Evolutionary conservation across 352 stramenopile species (phyloP).

Genomic region (Phytophthora fragariaefolia): DNA sequence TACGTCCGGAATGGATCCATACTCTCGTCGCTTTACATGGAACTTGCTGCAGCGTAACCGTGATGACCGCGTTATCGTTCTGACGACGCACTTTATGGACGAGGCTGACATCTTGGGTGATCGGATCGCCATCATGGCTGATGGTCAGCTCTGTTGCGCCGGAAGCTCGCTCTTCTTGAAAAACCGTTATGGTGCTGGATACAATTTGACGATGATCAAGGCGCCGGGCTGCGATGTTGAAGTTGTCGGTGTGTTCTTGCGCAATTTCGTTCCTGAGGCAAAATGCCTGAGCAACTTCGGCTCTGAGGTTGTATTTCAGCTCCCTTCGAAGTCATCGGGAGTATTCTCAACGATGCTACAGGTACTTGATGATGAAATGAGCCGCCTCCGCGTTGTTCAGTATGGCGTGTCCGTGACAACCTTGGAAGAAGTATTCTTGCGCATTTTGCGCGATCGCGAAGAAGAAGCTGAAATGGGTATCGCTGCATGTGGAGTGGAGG

Average conservation of each 20-base stretch:
- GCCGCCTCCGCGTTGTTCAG: constrained; percentile 67
- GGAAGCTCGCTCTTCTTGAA: constrained; percentile 94
- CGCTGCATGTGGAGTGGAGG: constrained; percentile 25
- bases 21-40: constrained; percentile 95
- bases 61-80: constrained; percentile 85
- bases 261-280: constrained; percentile 66
- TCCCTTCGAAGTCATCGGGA: constrained; percentile 83
- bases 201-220: constrained; percentile 83
- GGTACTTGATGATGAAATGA: constrained; percentile 65
- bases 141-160: constrained; percentile 87
- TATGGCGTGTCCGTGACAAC: constrained; percentile 99
- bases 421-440: constrained; percentile 98
- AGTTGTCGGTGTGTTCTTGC: constrained; percentile 44
- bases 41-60: constrained; percentile 90
- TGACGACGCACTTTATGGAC: constrained; percentile 91
- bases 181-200: constrained; percentile 92
- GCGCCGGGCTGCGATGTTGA: constrained; percentile 42
- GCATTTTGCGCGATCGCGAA: constrained; percentile 62
- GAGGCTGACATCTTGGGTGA: constrained; percentile 68
- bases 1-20: constrained; percentile 96
- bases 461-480: constrained; percentile 30
- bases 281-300: constrained; percentile 92
- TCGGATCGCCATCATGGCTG: constrained; percentile 94
- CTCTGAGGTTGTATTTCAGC: constrained; percentile 95
- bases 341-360: constrained; percentile 94